Percentiles rank a stretch among this genome's conserved stretches.
Conservation (phyloP, 2,329 filamentous ascomycete genomes). For the Ambrosiella beaveri region DNA sequence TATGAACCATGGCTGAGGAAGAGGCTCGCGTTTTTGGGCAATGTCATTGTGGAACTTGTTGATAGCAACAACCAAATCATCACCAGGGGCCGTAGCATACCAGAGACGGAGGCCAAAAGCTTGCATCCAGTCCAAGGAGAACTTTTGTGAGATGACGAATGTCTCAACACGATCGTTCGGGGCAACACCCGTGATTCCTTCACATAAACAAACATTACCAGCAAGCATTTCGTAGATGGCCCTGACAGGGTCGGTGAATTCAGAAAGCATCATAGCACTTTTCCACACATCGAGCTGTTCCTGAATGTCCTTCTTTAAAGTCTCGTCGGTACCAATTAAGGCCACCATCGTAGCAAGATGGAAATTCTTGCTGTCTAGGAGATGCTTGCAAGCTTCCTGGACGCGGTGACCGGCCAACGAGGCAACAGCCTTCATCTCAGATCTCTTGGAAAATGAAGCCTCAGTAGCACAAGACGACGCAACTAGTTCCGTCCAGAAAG, state of each 20-base stretch:
- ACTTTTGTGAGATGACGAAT: slow-evolving; percentile 69
- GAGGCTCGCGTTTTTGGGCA: slow-evolving; percentile 49
- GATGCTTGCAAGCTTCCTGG: slow-evolving; percentile 62
- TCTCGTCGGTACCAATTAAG: slow-evolving; percentile 58
- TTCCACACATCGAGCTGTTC: slow-evolving; percentile 75
- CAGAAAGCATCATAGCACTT: slow-evolving; percentile 64
- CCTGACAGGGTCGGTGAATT: slow-evolving; percentile 69
- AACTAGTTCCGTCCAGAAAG: slow-evolving; percentile 50
- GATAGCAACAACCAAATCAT: slow-evolving; percentile 57
- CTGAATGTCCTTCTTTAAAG: slow-evolving; percentile 55
- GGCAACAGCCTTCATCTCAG: slow-evolving; percentile 71
- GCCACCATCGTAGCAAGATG: slow-evolving; percentile 72
- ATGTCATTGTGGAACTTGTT: slow-evolving; percentile 58
- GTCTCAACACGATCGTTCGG: slow-evolving; percentile 64
- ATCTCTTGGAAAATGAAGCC: slow-evolving; percentile 40
- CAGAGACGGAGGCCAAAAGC: slow-evolving; percentile 81
- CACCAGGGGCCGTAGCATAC: slow-evolving; percentile 57
- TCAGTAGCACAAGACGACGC: slow-evolving; percentile 37
- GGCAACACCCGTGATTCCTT: slow-evolving; percentile 55
- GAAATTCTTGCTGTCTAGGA: slow-evolving; percentile 61
- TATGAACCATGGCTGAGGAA: slow-evolving; percentile 55
- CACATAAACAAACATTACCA: slow-evolving; percentile 70
- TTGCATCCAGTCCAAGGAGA: slow-evolving; percentile 82
- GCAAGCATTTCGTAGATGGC: slow-evolving; percentile 78
- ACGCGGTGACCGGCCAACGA: slow-evolving; percentile 64